These are phyloP conservation scores for Seiridium unicorne DNA, from an alignment of 2,329 filamentous ascomycete genomes.

Conservation along the genomic window DNA sequence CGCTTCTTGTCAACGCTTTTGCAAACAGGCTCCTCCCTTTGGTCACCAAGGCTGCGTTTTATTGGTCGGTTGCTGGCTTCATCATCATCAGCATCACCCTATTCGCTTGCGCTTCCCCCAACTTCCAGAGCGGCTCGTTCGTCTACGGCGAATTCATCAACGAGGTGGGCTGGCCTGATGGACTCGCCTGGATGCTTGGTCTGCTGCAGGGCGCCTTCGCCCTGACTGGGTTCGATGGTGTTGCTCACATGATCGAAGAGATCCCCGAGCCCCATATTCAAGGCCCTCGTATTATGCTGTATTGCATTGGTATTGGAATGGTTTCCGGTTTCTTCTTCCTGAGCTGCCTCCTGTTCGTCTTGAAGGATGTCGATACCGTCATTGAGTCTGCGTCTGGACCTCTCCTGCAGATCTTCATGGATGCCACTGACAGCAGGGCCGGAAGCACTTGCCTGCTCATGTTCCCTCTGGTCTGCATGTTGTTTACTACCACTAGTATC, in stretches of 20 bases:
- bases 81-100: constrained; percentile 68
- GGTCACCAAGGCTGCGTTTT: constrained; percentile 67
- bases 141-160: constrained; percentile 71
- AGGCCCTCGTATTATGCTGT: constrained; percentile 36
- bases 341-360: constrained; percentile 61
- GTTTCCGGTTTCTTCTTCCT: constrained; percentile 63
- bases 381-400: constrained; percentile 56
- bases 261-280: constrained; percentile 45
- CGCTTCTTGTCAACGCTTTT: constrained; percentile 66
- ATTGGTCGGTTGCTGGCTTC: constrained; percentile 70
- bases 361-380: constrained; percentile 54
- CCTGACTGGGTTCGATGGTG: constrained; percentile 51
- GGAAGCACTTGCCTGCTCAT: constrained; percentile 65
- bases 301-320: constrained; percentile 61
- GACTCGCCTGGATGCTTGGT: constrained; percentile 57
- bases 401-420: constrained; percentile 59
- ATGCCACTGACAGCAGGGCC: constrained; percentile 59
- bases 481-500: constrained; percentile 62
- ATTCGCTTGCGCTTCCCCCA: constrained; percentile 62
- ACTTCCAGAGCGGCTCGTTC: constrained; percentile 62
- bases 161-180: constrained; percentile 67
- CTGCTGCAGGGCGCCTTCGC: constrained; percentile 51
- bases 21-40: constrained; percentile 59
- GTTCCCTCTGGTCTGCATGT: constrained; percentile 62
- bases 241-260: constrained; percentile 56